Conservation (phyloP, 768 basidiomycete species). For the Leccinum boreale region DNA sequence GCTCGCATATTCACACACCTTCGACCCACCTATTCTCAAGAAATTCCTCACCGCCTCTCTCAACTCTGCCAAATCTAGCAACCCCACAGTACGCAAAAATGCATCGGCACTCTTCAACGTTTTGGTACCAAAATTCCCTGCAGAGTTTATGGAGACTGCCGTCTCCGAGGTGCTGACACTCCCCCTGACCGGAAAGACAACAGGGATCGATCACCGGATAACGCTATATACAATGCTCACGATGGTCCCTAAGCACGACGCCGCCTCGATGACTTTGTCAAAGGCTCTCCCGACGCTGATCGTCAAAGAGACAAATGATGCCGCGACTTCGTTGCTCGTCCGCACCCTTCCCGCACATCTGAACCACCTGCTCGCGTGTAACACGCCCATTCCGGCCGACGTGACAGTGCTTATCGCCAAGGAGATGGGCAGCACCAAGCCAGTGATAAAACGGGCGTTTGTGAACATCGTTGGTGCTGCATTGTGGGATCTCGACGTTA, state of each 20-base stretch:
- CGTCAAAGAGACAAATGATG: constrained; percentile 78
- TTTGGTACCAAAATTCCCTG: constrained; percentile 34
- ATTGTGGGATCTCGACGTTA: constrained; percentile 45
- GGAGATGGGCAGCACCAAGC: constrained; percentile 70
- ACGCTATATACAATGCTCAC: constrained; percentile 79
- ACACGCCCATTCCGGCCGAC: constrained; percentile 43
- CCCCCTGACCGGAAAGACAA: constrained; percentile 80
- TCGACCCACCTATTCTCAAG: constrained; percentile 48
- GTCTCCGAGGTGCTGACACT: constrained; percentile 68
- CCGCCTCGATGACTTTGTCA: constrained; percentile 44
- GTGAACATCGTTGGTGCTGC: constrained; percentile 59
- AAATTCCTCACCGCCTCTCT: constrained; percentile 57
- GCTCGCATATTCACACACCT: constrained; percentile 45
- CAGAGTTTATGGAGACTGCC: constrained; percentile 42
- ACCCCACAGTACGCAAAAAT: constrained; percentile 53
- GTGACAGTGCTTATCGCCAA: constrained; percentile 53
- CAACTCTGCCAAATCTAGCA: constrained; percentile 73
- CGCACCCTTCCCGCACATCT: constrained; percentile 60
- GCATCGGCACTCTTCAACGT: constrained; percentile 57
- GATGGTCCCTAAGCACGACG: constrained; percentile 44
- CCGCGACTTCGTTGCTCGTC: constrained; percentile 52
- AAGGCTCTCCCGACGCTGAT: constrained; percentile 43
- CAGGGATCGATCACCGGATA: constrained; percentile 82
- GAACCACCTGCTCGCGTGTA: constrained; percentile 43
- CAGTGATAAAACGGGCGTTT: constrained; percentile 56